A percentile compares a stretch with the other conserved stretches of the same genome.
phyloP scores from a whole-genome alignment of 768 basidiomycete genomes.

The Amanita brunnescens region DNA sequence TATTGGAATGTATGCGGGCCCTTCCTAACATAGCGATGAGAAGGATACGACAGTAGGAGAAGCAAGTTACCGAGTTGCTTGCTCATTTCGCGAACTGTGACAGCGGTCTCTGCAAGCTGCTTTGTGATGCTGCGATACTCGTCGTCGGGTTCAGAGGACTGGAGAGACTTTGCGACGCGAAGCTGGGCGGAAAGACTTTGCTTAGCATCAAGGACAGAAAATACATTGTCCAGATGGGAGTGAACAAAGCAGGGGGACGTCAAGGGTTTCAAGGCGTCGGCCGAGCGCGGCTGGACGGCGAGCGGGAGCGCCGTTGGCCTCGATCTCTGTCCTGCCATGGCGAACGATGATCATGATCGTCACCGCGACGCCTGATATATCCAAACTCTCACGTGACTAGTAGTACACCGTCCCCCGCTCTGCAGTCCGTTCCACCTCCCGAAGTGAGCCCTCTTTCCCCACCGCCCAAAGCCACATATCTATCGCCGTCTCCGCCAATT shows the following conservation, averaged over 20 bases:
- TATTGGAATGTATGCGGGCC: conserved; percentile 82
- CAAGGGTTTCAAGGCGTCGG: conserved; percentile 15
- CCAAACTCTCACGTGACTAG: conserved; percentile 18
- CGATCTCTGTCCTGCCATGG: background rate
- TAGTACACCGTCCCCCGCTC: conserved; percentile 61
- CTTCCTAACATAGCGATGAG: conserved; percentile 50
- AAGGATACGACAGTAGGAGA: conserved; percentile 3
- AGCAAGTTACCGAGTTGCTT: conserved; percentile 79
- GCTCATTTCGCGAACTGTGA: conserved; percentile 97
- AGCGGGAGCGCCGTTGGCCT: background rate
- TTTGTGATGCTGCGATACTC: conserved; percentile 77
- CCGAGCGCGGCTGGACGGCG: background rate
- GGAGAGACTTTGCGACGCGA: conserved; percentile 43
- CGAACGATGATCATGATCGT: no score
- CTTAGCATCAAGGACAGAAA: conserved; percentile 72
- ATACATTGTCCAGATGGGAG: conserved; percentile 79
- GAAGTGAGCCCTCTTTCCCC: conserved; percentile 67
- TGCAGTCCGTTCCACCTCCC: conserved; percentile 58
- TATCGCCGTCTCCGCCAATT: conserved; percentile 48
- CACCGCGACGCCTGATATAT: background rate
- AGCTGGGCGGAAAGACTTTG: conserved; percentile 33
- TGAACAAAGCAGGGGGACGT: conserved; percentile 90
- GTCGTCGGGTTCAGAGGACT: conserved; percentile 29
- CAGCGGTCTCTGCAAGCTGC: conserved; percentile 94
- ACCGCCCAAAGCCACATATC: conserved; percentile 81